Conservation (phyloP, 345 rosid genomes). For the Limnanthes douglasii region DNA sequence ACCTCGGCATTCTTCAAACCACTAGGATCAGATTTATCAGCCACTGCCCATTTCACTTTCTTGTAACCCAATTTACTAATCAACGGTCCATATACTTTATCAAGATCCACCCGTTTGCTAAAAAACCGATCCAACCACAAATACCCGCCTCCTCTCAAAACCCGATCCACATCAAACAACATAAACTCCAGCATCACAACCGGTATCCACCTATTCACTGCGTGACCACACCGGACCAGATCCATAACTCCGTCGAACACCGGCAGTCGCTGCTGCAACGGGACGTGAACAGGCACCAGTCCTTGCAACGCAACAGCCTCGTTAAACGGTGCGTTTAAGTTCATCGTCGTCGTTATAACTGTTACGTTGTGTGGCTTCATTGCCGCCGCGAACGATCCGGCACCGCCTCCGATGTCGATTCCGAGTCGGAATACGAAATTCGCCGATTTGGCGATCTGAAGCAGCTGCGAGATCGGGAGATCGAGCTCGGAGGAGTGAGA, state of each 20-base stretch:
- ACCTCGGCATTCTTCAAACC: slow-evolving; percentile 75
- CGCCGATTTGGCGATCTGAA: slow-evolving; percentile 52
- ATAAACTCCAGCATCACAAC: slow-evolving; percentile 67
- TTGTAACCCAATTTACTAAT: slow-evolving; percentile 76
- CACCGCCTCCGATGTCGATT: slow-evolving; percentile 77
- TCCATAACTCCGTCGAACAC: slow-evolving; percentile 84
- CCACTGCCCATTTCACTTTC: slow-evolving; percentile 95
- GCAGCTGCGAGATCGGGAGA: slow-evolving; percentile 74
- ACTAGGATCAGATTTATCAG: slow-evolving; percentile 47
- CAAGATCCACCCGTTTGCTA: slow-evolving; percentile 54
- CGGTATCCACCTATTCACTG: slow-evolving; percentile 95
- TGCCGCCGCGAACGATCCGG: slow-evolving; percentile 81
- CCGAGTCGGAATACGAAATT: slow-evolving; percentile 56
- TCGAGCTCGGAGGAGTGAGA: slow-evolving; percentile 57
- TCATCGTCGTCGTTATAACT: slow-evolving; percentile 79
- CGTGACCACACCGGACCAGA: slow-evolving; percentile 82
- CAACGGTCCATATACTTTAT: slow-evolving; percentile 60
- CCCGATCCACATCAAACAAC: slow-evolving; percentile 73
- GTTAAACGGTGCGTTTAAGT: slow-evolving; percentile 69
- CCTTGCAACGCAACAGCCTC: slow-evolving; percentile 90
- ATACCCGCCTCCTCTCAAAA: slow-evolving; percentile 76
- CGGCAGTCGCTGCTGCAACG: slow-evolving; percentile 85
- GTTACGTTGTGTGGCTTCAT: slow-evolving; percentile 67
- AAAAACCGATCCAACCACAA: slow-evolving; percentile 90
- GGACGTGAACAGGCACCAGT: slow-evolving; percentile 75